These are phyloP conservation scores for Cetraspora pellucida DNA, from an alignment of 192 early-diverging fungal species.

Conservation along the genomic window DNA sequence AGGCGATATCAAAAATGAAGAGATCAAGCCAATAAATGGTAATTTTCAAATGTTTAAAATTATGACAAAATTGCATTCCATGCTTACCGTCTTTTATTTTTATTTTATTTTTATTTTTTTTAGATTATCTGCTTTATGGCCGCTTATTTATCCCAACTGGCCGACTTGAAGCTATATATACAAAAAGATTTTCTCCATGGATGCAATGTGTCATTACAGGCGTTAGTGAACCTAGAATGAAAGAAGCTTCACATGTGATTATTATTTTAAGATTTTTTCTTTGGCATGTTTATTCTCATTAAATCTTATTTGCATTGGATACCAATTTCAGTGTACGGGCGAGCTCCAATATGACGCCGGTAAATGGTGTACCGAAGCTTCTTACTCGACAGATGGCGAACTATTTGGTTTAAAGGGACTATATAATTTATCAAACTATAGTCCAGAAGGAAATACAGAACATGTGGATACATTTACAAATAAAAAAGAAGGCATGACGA, in stretches of 20 bases:
- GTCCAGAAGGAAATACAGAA: neutral
- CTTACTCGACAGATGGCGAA: conserved; percentile 74
- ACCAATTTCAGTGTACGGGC: conserved; percentile 51
- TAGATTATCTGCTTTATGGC: conserved; percentile 71
- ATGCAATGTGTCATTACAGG: conserved; percentile 64
- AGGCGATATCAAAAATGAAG: neutral
- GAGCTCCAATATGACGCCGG: conserved; percentile 71
- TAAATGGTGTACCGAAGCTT: conserved; percentile 76
- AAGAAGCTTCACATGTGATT: conserved; percentile 53
- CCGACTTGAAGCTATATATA: conserved; percentile 66
- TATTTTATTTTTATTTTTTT: neutral
- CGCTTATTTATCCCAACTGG: conserved; percentile 71
- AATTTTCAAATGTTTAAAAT: neutral
- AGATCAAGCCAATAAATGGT: neutral
- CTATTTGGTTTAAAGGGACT: conserved; percentile 82
- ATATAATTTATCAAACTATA: conserved; percentile 66
- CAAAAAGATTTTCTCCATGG: conserved; percentile 53
- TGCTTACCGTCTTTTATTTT: too few species aligned
- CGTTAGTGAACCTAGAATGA: conserved; percentile 58
- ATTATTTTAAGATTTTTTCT: neutral
- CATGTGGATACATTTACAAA: conserved; percentile 56
- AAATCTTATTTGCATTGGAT: neutral
- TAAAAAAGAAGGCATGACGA: conserved; percentile 8
- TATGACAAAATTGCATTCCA: neutral
- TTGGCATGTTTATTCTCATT: neutral